A percentile compares a stretch with the other conserved stretches of the same genome.
These are phyloP conservation scores for Collybia sordida DNA, from an alignment of 768 basidiomycete genomes.

Conservation along the genomic window DNA sequence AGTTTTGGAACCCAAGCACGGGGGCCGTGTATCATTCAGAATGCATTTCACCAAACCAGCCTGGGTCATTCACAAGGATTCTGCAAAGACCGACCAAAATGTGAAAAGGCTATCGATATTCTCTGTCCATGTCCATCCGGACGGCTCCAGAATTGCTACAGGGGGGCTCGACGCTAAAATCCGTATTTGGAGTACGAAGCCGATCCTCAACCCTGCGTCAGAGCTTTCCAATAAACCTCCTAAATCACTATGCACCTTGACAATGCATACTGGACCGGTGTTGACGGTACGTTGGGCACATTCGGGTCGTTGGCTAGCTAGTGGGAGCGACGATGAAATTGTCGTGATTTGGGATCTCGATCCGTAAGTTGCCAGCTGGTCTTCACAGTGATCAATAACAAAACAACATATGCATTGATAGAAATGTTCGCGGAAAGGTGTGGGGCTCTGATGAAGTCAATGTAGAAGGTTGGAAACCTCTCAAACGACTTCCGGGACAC, in stretches of 20 bases:
- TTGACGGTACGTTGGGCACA: slow-evolving; percentile 92
- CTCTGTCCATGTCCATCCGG: slow-evolving; percentile 92
- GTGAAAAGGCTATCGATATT: slow-evolving; percentile 82
- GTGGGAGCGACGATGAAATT: slow-evolving; percentile 94
- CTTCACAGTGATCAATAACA: not conserved
- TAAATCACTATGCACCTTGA: slow-evolving; percentile 86
- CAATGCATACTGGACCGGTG: slow-evolving; percentile 93
- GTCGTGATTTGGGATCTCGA: slow-evolving; percentile 98
- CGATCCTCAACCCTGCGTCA: slow-evolving; percentile 77
- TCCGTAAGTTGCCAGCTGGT: slow-evolving; percentile 60
- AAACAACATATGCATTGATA: slow-evolving; percentile 24
- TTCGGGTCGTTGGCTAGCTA: slow-evolving; percentile 91
- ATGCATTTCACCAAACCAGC: slow-evolving; percentile 91
- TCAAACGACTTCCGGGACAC: slow-evolving; percentile 90
- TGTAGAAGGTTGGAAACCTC: slow-evolving; percentile 94
- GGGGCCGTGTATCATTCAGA: not conserved
- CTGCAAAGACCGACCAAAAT: slow-evolving; percentile 59
- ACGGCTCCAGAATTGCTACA: slow-evolving; percentile 95
- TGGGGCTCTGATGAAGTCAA: slow-evolving; percentile 97
- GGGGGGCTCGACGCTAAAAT: slow-evolving; percentile 96
- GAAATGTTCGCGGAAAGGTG: slow-evolving; percentile 78
- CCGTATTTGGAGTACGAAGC: slow-evolving; percentile 96
- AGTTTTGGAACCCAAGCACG: too few species aligned
- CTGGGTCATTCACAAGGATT: slow-evolving; percentile 84
- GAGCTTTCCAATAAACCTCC: slow-evolving; percentile 72